A percentile compares a stretch with the other conserved stretches of the same genome.
phyloP scores from a whole-genome alignment of 1,139 yeast species.

The Meyerozyma athensensis region DNA sequence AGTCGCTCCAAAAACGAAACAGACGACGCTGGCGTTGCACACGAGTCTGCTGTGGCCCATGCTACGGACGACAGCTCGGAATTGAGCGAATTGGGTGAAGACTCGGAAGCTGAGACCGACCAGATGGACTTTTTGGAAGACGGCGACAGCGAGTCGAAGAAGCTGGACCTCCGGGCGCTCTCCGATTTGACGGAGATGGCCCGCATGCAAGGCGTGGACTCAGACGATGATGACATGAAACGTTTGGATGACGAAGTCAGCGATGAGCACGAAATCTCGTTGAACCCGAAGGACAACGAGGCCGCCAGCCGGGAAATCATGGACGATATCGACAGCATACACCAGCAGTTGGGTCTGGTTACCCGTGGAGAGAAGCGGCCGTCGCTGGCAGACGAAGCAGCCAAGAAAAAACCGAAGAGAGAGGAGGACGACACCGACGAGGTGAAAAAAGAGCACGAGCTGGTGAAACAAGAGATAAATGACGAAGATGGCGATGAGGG shows the following conservation, averaged over 20 bases:
- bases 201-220: slow-evolving; percentile 35
- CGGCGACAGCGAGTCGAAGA: slow-evolving; percentile 22
- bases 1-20: slow-evolving; percentile 5
- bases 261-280: slow-evolving; percentile 1
- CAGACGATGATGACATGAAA: slow-evolving; percentile 21
- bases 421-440: neutral
- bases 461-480: slow-evolving; percentile 4
- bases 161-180: slow-evolving; percentile 37
- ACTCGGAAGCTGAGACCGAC: slow-evolving; percentile 79
- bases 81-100: slow-evolving; percentile 56
- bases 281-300: slow-evolving; percentile 1
- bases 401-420: neutral
- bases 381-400: neutral
- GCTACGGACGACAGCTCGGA: slow-evolving; percentile 41
- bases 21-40: slow-evolving; percentile 2
- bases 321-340: slow-evolving; percentile 1
- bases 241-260: slow-evolving; percentile 12
- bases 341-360: slow-evolving; percentile 1
- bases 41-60: slow-evolving; percentile 2
- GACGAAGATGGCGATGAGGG: slow-evolving; percentile 6
- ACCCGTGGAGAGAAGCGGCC: neutral
- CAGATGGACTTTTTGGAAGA: slow-evolving; percentile 56
- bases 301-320: neutral
- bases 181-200: slow-evolving; percentile 40
- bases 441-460: neutral